phyloP scores from a whole-genome alignment of 2,329 filamentous ascomycete genomes.

The Bipolaris zeicola region DNA sequence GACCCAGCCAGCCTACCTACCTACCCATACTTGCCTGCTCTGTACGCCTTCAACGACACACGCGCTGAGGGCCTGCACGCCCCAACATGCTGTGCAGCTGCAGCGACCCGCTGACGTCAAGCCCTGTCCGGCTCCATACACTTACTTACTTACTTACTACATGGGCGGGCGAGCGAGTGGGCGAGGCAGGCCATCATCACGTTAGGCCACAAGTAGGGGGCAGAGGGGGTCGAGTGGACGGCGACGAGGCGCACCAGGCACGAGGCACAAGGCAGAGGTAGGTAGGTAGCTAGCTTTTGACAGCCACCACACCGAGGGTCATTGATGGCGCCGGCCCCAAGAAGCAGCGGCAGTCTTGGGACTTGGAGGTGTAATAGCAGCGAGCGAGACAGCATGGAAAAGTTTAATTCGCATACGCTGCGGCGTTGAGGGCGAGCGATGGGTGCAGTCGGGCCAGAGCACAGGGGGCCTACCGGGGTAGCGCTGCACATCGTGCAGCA shows the following conservation, averaged over 20 bases:
- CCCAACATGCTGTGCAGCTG: constrained; percentile 6
- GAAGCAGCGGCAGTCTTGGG: not conserved
- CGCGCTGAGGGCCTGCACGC: not conserved
- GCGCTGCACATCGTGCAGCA: constrained; percentile 24
- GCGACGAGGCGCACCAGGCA: not conserved
- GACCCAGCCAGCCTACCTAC: not conserved
- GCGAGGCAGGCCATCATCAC: no score
- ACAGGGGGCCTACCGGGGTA: constrained; percentile 21
- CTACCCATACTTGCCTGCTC: no score
- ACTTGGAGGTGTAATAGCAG: no score
- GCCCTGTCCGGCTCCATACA: not conserved
- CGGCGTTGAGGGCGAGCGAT: constrained; percentile 12
- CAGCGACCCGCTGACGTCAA: constrained; percentile 13
- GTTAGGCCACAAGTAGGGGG: no score
- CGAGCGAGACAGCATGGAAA: not conserved
- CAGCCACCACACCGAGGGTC: constrained; percentile 7
- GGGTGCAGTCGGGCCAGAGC: constrained; percentile 20
- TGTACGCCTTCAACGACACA: no score
- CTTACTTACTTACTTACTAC: no score
- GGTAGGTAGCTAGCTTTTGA: constrained; percentile 4
- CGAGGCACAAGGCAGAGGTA: not conserved
- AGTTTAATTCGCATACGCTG: constrained; percentile 9
- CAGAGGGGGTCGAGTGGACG: not conserved
- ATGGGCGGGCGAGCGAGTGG: no score
- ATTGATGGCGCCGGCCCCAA: not conserved